Percentiles rank a stretch among this genome's conserved stretches.
phyloP scores from a whole-genome alignment of 2,329 filamentous ascomycete genomes.

The Diaporthe amygdali region DNA sequence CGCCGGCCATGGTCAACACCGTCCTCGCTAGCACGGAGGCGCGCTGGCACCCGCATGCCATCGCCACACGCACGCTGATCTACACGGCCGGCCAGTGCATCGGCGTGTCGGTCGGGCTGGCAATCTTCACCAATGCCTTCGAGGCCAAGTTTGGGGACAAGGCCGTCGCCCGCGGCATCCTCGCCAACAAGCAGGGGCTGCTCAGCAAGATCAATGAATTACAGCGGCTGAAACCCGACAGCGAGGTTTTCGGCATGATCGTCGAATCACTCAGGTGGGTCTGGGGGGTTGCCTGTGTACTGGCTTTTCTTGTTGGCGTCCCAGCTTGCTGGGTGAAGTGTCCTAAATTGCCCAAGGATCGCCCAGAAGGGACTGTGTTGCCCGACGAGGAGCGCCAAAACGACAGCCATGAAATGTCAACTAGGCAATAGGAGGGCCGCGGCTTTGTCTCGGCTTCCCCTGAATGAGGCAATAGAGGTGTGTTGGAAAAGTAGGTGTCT shows the following conservation, averaged over 20 bases:
- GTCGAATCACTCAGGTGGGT: constrained; percentile 15
- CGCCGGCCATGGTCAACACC: constrained; percentile 23
- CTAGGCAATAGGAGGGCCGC: neutral
- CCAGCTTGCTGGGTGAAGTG: neutral
- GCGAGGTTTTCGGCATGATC: neutral
- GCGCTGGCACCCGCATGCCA: constrained; percentile 21
- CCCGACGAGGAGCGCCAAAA: neutral
- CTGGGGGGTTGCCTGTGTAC: constrained; percentile 9
- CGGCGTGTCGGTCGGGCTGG: constrained; percentile 19
- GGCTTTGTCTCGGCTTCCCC: neutral
- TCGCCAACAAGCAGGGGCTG: constrained; percentile 11
- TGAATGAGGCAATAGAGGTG: neutral
- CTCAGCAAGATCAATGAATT: constrained; percentile 14
- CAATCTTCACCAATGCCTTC: constrained; percentile 23
- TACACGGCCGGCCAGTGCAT: constrained; percentile 23
- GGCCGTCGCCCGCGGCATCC: neutral
- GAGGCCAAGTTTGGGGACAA: neutral
- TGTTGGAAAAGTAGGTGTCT: neutral
- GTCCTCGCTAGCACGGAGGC: constrained; percentile 20
- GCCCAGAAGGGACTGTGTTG: neutral
- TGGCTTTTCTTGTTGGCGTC: constrained; percentile 1
- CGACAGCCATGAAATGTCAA: neutral
- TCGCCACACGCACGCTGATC: constrained; percentile 18
- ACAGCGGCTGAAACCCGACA: neutral
- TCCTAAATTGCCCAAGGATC: constrained; percentile 5